phyloP scores from a whole-genome alignment of 768 basidiomycete genomes.

The Mycena belliarum region DNA sequence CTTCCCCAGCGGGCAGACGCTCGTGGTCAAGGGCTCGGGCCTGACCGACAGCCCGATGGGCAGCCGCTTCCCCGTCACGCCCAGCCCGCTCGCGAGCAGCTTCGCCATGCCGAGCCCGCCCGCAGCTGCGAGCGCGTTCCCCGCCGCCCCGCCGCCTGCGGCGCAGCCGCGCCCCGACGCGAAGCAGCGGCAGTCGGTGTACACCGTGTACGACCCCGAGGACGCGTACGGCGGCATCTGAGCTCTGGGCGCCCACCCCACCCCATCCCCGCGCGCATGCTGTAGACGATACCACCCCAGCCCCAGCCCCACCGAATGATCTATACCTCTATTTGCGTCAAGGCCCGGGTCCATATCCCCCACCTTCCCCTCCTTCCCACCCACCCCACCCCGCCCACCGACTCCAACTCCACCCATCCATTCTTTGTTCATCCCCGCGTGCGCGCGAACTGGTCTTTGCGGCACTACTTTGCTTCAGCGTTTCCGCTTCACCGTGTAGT shows the following conservation, averaged over 20 bases:
- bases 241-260: slow-evolving; percentile 14
- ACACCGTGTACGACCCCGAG: slow-evolving; percentile 60
- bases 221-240: slow-evolving; percentile 74
- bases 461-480: not conserved
- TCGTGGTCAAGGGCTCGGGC: slow-evolving; percentile 6
- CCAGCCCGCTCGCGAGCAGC: slow-evolving; percentile 42
- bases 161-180: slow-evolving; percentile 10
- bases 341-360: too few species aligned
- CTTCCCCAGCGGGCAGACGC: slow-evolving; percentile 18
- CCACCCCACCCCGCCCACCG: not conserved
- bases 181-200: slow-evolving; percentile 39
- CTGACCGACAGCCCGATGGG: slow-evolving; percentile 24
- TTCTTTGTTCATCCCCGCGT: not conserved
- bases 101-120: slow-evolving; percentile 24
- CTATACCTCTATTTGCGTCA: too few species aligned
- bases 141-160: slow-evolving; percentile 7
- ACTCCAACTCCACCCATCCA: not conserved
- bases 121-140: slow-evolving; percentile 11
- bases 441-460: not conserved
- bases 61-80: slow-evolving; percentile 37
- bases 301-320: too few species aligned
- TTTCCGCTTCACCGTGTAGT: not conserved
- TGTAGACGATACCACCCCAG: too few species aligned
- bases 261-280: too few species aligned
- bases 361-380: not conserved